Conservation (phyloP, 2,329 filamentous ascomycete genomes). For the Colletotrichum sp. region DNA sequence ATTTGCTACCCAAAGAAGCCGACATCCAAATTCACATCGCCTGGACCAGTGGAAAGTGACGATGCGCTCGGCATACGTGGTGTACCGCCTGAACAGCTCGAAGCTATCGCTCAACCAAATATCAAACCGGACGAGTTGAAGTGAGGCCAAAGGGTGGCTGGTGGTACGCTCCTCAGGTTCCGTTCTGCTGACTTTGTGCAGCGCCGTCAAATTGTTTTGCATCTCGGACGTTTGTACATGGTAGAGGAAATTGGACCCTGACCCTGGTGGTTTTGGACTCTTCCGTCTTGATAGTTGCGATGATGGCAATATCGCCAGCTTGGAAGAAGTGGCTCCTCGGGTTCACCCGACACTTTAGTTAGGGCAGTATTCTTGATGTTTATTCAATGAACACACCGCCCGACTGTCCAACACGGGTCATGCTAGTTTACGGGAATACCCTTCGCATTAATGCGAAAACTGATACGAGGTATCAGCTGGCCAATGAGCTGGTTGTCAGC, state of each 20-base stretch:
- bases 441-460: not conserved
- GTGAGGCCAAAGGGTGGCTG: not conserved
- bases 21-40: not conserved
- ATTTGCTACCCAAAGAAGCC: not conserved
- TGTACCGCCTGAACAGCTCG: not conserved
- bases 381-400: not conserved
- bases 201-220: not conserved
- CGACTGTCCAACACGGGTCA: not conserved
- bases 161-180: not conserved
- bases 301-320: not conserved
- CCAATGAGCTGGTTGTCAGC: not conserved
- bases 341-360: not conserved
- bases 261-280: not conserved
- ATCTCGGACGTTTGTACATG: not conserved
- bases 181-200: not conserved
- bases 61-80: not conserved
- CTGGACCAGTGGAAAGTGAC: not conserved
- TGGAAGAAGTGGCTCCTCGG: not conserved
- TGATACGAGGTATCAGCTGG: not conserved
- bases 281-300: not conserved
- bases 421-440: not conserved
- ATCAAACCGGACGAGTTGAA: not conserved
- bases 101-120: not conserved
- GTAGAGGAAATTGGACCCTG: not conserved
- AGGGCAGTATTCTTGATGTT: not conserved